Evolutionary conservation across 257 asterid genomes (phyloP), one percentile per base, ranked within the genome.

Genomic region (Petrea volubilis): DNA sequence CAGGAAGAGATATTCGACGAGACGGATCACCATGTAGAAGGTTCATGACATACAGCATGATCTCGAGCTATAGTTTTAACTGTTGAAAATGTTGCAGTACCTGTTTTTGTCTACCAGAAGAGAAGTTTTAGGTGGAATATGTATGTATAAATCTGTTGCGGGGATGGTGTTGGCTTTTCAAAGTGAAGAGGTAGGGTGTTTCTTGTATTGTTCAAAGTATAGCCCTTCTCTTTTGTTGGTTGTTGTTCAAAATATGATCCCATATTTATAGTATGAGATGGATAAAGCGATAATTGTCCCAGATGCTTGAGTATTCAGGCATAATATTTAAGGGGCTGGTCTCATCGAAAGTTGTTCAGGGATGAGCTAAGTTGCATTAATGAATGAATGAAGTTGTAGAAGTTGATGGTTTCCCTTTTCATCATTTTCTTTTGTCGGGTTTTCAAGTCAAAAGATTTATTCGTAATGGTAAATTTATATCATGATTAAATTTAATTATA

Each of bases 1-100:
- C 86, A 92, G 98, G 96, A 92, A 81, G 98, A 92, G 83, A 92
- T 90, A 63, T 92, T 86, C 34, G 98, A 92, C 27, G 98, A 92
- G 84, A 90, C 98, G 2, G 98, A 92, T 81, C 90, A 87, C 78
- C 96, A 88, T 28, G 77, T 68, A 33, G 96, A 88, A 18, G 87
- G 82, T 67, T 86, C 92, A 1, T 89, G 79, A 92, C 78, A 33
- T 8, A 36, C 72, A 68, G 60, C 67, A 60, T 53, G 63, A 47
- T 47, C 7, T 33, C 41, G 53, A 33, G 13, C 49, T 36, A 36
- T 20, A 15, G 0, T 10, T 38, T 10, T 18, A 14, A 43, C 18
- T 47, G 11, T 24, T 33, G 17, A 23, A 49, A 17, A 17, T 70
- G 50, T 47, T 17, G 62, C 24, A 55, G 28, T 40, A 14, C 14